These are phyloP conservation scores for Hylodesmum podocarpum DNA, from an alignment of 306 rosid species.

Conservation along the genomic window DNA sequence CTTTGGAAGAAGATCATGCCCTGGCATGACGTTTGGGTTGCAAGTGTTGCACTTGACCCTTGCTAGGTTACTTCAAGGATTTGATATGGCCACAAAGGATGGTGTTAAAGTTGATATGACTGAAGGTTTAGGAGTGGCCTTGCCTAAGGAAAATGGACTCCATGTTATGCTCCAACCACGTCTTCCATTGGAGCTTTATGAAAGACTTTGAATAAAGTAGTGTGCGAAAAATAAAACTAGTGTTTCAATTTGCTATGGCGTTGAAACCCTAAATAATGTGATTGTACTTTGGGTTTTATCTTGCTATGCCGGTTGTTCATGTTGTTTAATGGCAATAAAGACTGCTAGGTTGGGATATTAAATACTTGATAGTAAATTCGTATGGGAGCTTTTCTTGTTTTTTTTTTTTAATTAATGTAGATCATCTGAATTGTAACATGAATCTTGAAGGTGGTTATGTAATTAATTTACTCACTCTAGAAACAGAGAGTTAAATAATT, in stretches of 20 bases:
- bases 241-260: neutral
- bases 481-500: too few relatives aligned
- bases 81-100: conserved; percentile 6
- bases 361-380: neutral
- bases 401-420: too few relatives aligned
- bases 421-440: too few relatives aligned
- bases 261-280: neutral
- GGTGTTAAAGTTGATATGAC: conserved; percentile 36
- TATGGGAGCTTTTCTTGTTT: too few relatives aligned
- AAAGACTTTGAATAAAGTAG: conserved; percentile 17
- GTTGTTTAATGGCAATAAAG: neutral
- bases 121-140: conserved; percentile 47
- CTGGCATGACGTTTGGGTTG: conserved; percentile 37
- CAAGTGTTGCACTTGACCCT: conserved; percentile 44
- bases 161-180: conserved; percentile 40
- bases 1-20: conserved; percentile 49
- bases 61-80: conserved; percentile 53
- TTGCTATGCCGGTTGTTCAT: neutral
- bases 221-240: neutral
- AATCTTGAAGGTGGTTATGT: too few relatives aligned
- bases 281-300: neutral
- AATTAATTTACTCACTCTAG: too few relatives aligned
- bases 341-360: neutral
- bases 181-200: conserved; percentile 40
- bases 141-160: conserved; percentile 42